Evolutionary conservation across 1,284 basidiomycete species (phyloP).

Genomic region (Rhodotorula sp.): DNA sequence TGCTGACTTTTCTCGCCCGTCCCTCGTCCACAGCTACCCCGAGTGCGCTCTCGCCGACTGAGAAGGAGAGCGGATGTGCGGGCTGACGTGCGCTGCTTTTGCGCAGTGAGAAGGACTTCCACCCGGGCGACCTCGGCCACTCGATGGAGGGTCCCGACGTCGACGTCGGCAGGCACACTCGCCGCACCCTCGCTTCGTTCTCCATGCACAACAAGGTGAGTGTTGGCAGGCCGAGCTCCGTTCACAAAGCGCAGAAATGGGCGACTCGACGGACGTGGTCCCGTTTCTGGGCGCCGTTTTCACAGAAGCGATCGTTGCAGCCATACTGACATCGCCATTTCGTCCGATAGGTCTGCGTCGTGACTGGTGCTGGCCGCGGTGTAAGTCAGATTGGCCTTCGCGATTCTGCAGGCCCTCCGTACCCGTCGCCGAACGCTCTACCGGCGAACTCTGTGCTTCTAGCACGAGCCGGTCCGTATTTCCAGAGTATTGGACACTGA

Average conservation of each 20-base stretch:
- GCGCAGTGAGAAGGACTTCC: slow-evolving; percentile 25
- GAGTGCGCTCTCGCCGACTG: slow-evolving; percentile 7
- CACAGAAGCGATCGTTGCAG: fast-evolving
- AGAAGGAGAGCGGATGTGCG: not conserved
- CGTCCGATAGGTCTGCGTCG: slow-evolving; percentile 66
- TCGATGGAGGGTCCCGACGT: slow-evolving; percentile 36
- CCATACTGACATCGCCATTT: not conserved
- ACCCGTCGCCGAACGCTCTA: not conserved
- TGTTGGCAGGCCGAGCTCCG: not conserved
- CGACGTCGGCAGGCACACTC: slow-evolving; percentile 43
- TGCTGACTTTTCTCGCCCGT: not conserved
- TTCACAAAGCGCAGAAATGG: not conserved
- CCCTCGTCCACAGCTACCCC: slow-evolving; percentile 18
- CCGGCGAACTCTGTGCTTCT: not conserved
- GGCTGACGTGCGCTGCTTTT: not conserved
- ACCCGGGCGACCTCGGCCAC: slow-evolving; percentile 30
- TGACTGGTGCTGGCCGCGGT: slow-evolving; percentile 92
- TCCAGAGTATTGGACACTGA: not conserved
- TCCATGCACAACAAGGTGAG: slow-evolving; percentile 42
- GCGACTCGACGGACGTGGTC: not conserved
- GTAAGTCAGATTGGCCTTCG: slow-evolving; percentile 11
- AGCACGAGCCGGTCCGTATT: too few species aligned
- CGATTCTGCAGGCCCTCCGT: too few species aligned
- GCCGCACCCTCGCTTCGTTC: slow-evolving; percentile 44
- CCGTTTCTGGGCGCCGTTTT: not conserved